Percentiles rank a stretch among this genome's conserved stretches.
These are phyloP conservation scores for Penicillium flavigenum DNA, from an alignment of 495 filamentous ascomycete species.

Conservation along the genomic window DNA sequence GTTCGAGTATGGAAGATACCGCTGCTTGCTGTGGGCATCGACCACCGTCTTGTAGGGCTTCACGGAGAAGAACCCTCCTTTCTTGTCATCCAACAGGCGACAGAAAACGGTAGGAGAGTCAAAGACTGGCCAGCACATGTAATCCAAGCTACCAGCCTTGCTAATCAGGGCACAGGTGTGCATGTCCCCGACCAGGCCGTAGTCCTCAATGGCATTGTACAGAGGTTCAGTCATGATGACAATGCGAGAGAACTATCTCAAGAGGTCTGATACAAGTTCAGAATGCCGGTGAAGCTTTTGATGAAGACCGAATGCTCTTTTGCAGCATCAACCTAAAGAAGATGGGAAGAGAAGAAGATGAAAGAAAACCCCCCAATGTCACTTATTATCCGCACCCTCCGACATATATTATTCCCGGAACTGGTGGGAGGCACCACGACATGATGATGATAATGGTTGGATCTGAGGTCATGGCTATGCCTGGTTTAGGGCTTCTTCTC, in stretches of 20 bases:
- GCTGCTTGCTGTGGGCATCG: constrained; percentile 61
- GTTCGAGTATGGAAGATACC: constrained; percentile 69
- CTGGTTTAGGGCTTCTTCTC: constrained; percentile 12
- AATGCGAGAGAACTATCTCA: not conserved
- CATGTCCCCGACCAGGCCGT: constrained; percentile 77
- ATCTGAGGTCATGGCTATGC: constrained; percentile 32
- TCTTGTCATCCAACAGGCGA: constrained; percentile 66
- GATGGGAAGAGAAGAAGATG: constrained; percentile 3
- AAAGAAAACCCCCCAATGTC: not conserved
- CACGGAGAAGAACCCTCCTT: constrained; percentile 69
- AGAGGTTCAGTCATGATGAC: constrained; percentile 29
- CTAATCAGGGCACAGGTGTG: constrained; percentile 70
- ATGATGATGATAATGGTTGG: constrained; percentile 31
- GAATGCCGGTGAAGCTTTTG: not conserved
- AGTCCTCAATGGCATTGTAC: constrained; percentile 70
- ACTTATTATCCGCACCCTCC: constrained; percentile 3
- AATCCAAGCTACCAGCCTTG: constrained; percentile 69
- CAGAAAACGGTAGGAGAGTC: constrained; percentile 67
- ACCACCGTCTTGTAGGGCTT: constrained; percentile 41
- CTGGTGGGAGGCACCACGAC: constrained; percentile 22
- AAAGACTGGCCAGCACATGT: constrained; percentile 75
- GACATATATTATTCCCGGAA: constrained; percentile 23
- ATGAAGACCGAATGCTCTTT: not conserved
- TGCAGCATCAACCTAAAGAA: constrained; percentile 2
- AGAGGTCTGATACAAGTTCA: not conserved